A percentile compares a stretch with the other conserved stretches of the same genome.
Evolutionary conservation across 305 asterid species (phyloP).

Genomic region (Salvia sclarea): DNA sequence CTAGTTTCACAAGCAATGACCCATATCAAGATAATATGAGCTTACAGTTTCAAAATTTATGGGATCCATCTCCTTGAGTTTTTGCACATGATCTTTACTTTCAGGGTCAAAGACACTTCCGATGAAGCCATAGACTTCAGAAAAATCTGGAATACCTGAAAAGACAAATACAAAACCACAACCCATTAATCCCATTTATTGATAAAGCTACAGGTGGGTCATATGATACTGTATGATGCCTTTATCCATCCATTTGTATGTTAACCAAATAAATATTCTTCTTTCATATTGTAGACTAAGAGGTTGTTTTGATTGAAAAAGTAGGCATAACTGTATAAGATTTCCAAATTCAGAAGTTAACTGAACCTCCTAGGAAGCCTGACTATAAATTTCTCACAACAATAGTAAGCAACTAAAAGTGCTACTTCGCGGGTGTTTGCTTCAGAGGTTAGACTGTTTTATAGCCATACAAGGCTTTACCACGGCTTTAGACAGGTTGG

Average conservation of each 20-base stretch:
- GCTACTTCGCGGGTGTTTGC: too few relatives aligned
- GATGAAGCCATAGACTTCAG: slow-evolving; percentile 88
- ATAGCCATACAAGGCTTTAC: too few relatives aligned
- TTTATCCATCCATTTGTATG: background rate
- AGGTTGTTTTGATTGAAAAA: slow-evolving; percentile 7
- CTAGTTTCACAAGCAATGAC: slow-evolving; percentile 24
- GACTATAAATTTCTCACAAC: slow-evolving; percentile 6
- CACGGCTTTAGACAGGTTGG: too few relatives aligned
- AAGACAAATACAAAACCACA: slow-evolving; percentile 19
- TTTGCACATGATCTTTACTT: slow-evolving; percentile 68
- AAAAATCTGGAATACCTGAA: slow-evolving; percentile 86
- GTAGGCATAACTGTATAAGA: too few relatives aligned
- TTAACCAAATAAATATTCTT: background rate
- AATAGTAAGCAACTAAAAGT: background rate
- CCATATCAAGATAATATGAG: slow-evolving; percentile 23
- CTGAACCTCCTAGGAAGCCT: background rate
- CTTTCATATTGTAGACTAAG: background rate
- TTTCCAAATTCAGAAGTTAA: background rate
- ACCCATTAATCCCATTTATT: background rate
- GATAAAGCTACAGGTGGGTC: slow-evolving; percentile 12
- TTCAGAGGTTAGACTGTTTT: too few relatives aligned
- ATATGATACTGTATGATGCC: slow-evolving; percentile 13
- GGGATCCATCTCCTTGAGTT: slow-evolving; percentile 99
- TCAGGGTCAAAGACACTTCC: slow-evolving; percentile 95
- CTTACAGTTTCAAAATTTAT: slow-evolving; percentile 92